Evolutionary conservation across 148 eudicot species (phyloP).

Genomic region (Fagopyrum homotropicum): DNA sequence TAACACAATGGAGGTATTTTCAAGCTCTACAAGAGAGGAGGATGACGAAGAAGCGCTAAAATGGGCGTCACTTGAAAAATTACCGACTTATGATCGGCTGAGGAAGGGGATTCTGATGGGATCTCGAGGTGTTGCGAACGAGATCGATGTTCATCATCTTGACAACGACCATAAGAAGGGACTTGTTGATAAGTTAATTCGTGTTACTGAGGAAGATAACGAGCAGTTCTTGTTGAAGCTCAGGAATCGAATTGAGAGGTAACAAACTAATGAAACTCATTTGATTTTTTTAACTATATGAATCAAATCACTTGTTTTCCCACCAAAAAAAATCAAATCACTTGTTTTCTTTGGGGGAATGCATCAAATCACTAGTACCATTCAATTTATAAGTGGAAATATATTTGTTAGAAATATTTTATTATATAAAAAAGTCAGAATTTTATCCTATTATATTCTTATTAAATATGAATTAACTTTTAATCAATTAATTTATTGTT

Average conservation of each 20-base stretch:
- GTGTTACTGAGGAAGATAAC: constrained; percentile 10
- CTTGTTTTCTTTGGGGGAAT: too few species aligned
- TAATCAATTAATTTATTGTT: too few species aligned
- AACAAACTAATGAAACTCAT: not conserved
- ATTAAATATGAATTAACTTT: too few species aligned
- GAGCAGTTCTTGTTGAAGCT: constrained; percentile 10
- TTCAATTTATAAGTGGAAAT: too few species aligned
- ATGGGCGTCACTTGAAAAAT: constrained; percentile 13
- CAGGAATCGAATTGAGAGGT: constrained; percentile 14
- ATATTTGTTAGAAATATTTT: too few species aligned
- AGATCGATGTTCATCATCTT: constrained; percentile 5
- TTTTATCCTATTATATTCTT: too few species aligned
- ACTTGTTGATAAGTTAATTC: constrained; percentile 11
- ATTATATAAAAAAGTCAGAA: too few species aligned
- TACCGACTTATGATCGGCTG: constrained; percentile 9
- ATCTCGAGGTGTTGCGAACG: not conserved
- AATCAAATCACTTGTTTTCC: too few species aligned
- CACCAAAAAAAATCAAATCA: too few species aligned
- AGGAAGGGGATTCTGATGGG: constrained; percentile 14
- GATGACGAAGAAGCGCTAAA: constrained; percentile 14
- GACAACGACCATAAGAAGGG: constrained; percentile 5
- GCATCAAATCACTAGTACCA: too few species aligned
- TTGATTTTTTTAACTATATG: not conserved
- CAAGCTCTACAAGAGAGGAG: constrained; percentile 12
- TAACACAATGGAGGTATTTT: constrained; percentile 5